Percentiles rank a stretch among this genome's conserved stretches.
These are phyloP conservation scores for Inga leiocalycina DNA, from an alignment of 306 rosid genomes.

Conservation along the genomic window DNA sequence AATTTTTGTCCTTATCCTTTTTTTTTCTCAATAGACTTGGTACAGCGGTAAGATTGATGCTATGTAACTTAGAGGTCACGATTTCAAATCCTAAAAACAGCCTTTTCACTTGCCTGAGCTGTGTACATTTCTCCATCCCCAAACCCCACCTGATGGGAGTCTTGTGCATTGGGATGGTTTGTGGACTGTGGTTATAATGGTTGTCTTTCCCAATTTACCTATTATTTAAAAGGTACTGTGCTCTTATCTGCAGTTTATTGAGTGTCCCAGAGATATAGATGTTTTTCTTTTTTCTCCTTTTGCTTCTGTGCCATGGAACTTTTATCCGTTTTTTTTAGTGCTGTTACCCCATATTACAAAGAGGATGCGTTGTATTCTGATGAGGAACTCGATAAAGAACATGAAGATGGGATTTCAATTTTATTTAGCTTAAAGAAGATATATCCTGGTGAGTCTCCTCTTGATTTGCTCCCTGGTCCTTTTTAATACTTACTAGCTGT, in stretches of 20 bases:
- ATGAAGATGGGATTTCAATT: conserved; percentile 94
- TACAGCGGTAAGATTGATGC: too few relatives aligned
- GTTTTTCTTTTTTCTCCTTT: neutral
- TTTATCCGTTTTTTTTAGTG: conserved; percentile 56
- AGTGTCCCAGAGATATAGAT: conserved; percentile 8
- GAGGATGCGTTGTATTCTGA: conserved; percentile 83
- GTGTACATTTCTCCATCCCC: too few relatives aligned
- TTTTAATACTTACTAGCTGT: conserved; percentile 18
- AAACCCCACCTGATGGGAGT: too few relatives aligned
- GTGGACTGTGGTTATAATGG: neutral
- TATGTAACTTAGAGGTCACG: too few relatives aligned
- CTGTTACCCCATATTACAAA: conserved; percentile 91
- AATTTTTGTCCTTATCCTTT: neutral
- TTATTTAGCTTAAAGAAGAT: conserved; percentile 87
- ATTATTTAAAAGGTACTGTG: neutral
- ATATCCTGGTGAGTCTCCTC: conserved; percentile 80
- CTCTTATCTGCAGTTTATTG: conserved; percentile 4
- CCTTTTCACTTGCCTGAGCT: too few relatives aligned
- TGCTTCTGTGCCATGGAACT: conserved; percentile 28
- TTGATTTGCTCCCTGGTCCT: conserved; percentile 25
- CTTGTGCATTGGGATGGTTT: too few relatives aligned
- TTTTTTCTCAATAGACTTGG: neutral
- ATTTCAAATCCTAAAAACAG: too few relatives aligned
- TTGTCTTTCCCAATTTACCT: neutral
- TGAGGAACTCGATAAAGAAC: conserved; percentile 65